Conservation (phyloP, 345 rosid genomes). For the Lepidium didymum region DNA sequence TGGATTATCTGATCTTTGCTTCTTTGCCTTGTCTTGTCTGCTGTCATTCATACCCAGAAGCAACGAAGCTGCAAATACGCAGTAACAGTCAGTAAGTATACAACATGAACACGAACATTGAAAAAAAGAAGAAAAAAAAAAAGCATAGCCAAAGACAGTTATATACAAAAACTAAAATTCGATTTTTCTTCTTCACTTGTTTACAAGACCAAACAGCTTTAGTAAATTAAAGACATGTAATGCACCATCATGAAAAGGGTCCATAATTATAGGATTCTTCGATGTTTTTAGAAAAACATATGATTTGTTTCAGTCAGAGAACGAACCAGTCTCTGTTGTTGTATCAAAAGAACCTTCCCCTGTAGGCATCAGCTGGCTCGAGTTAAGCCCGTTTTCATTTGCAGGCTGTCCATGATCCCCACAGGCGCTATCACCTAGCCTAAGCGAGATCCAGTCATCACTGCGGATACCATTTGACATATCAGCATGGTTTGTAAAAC, state of each 20-base stretch:
- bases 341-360: conserved; percentile 35
- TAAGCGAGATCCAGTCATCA: conserved; percentile 92
- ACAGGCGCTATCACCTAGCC: conserved; percentile 44
- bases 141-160: too few relatives aligned
- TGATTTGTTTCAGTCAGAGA: conserved; percentile 11
- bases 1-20: conserved; percentile 66
- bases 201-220: background rate
- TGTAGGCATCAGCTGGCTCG: conserved; percentile 17
- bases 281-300: background rate
- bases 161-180: background rate
- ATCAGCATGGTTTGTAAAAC: conserved; percentile 49
- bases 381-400: conserved; percentile 41
- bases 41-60: conserved; percentile 63
- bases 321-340: conserved; percentile 70
- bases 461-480: conserved; percentile 51
- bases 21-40: conserved; percentile 55
- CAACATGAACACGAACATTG: too few relatives aligned
- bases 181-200: background rate
- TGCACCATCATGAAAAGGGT: background rate
- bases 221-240: background rate
- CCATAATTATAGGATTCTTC: background rate
- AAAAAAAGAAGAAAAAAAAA: too few relatives aligned
- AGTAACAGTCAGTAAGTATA: background rate
- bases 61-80: conserved; percentile 62
- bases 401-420: conserved; percentile 28